These are phyloP conservation scores for Stereum hirsutum DNA, from an alignment of 1,284 basidiomycete genomes.

Conservation along the genomic window DNA sequence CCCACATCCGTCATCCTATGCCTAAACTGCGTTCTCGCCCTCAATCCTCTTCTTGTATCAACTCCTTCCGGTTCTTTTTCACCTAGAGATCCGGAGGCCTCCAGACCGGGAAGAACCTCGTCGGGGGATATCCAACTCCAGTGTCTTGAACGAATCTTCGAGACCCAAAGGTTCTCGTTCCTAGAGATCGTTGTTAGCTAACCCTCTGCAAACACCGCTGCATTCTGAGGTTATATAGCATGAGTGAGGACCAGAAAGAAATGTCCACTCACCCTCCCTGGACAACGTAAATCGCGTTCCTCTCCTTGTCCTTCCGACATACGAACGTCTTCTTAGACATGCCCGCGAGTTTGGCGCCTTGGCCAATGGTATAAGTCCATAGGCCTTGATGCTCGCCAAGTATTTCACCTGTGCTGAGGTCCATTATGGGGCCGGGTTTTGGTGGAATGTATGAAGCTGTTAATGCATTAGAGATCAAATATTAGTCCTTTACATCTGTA, in stretches of 20 bases:
- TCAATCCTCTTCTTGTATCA: no score
- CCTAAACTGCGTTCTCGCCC: constrained; percentile 55
- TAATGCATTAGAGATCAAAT: neutral
- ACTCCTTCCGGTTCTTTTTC: no score
- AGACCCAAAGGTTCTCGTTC: constrained; percentile 56
- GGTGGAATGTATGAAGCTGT: constrained; percentile 74
- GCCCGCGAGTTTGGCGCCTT: constrained; percentile 62
- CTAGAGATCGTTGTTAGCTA: constrained; percentile 35
- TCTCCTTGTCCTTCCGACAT: constrained; percentile 53
- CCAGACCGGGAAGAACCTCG: constrained; percentile 38
- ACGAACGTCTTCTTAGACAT: constrained; percentile 66
- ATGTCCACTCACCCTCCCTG: constrained; percentile 60
- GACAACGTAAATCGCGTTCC: constrained; percentile 69
- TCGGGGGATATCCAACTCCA: constrained; percentile 77
- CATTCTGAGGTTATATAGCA: neutral
- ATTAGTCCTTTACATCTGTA: constrained; percentile 1
- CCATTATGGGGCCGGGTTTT: constrained; percentile 60
- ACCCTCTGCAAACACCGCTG: neutral
- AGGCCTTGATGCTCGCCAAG: constrained; percentile 69
- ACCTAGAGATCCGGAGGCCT: constrained; percentile 20
- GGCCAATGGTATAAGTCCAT: constrained; percentile 88
- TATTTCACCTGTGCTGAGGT: constrained; percentile 40
- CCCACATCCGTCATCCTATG: constrained; percentile 57
- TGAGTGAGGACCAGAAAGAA: neutral
- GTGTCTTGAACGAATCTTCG: constrained; percentile 32